Conservation (phyloP, 768 basidiomycete species). For the Leucocoprinus leucothites region DNA sequence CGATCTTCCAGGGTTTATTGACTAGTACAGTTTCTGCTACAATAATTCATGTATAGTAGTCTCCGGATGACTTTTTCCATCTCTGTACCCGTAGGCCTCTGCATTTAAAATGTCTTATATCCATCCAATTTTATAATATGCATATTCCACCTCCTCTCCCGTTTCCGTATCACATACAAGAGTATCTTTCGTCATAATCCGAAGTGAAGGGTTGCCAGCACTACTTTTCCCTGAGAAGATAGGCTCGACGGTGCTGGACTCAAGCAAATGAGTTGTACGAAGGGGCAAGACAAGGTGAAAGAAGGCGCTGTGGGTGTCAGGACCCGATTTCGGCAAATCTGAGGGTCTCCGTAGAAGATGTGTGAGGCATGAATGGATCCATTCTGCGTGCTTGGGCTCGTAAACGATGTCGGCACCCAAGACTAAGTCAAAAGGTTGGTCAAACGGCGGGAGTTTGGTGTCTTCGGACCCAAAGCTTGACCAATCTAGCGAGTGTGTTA, state of each 20-base stretch:
- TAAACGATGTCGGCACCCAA: conserved; percentile 86
- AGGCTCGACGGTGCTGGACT: conserved; percentile 55
- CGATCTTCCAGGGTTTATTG: not conserved
- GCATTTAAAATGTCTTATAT: not conserved
- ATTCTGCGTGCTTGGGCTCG: conserved; percentile 63
- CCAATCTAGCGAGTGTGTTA: conserved; percentile 60
- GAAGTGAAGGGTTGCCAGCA: conserved; percentile 2
- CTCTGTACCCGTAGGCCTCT: no score
- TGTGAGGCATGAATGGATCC: conserved; percentile 63
- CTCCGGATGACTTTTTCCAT: no score
- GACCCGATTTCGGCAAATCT: not conserved
- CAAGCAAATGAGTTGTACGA: conserved; percentile 57
- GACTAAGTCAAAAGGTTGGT: conserved; percentile 59
- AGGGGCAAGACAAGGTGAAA: conserved; percentile 83
- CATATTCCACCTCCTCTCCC: conserved; percentile 61
- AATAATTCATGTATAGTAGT: no score
- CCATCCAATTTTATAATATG: conserved; percentile 76
- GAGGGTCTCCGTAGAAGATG: conserved; percentile 39
- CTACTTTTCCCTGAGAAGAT: conserved; percentile 26
- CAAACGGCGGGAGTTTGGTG: conserved; percentile 20
- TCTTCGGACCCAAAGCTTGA: conserved; percentile 25
- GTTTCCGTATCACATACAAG: conserved; percentile 52
- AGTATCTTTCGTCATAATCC: conserved; percentile 36
- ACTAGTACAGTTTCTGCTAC: no score
- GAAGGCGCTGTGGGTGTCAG: conserved; percentile 12